Evolutionary conservation across 345 rosid species (phyloP).

Genomic region (Bruguiera sexangula): DNA sequence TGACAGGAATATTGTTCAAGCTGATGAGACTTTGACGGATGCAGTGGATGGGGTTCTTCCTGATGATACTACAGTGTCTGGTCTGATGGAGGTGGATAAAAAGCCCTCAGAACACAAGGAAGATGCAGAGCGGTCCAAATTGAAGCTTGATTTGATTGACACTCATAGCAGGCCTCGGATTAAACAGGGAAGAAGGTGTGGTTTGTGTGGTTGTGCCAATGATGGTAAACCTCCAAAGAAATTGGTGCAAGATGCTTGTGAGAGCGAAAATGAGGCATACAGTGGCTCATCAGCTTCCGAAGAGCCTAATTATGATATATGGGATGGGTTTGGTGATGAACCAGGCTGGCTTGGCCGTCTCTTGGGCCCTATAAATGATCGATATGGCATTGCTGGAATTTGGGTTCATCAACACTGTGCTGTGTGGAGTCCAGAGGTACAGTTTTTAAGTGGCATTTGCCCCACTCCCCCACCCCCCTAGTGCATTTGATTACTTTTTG

Average conservation of each 20-base stretch:
- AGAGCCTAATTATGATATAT: conserved; percentile 72
- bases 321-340: conserved; percentile 97
- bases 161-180: conserved; percentile 41
- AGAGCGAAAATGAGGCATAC: conserved; percentile 72
- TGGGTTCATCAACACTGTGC: conserved; percentile 99
- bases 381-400: conserved; percentile 91
- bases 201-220: conserved; percentile 91
- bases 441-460: background rate
- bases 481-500: background rate
- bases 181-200: conserved; percentile 84
- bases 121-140: conserved; percentile 25
- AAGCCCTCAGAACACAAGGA: conserved; percentile 35
- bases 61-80: conserved; percentile 32
- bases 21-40: conserved; percentile 18
- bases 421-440: conserved; percentile 99
- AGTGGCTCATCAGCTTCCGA: conserved; percentile 85
- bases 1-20: conserved; percentile 26
- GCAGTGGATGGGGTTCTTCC: conserved; percentile 29
- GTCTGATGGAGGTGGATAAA: conserved; percentile 32
- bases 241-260: conserved; percentile 58
- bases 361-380: conserved; percentile 91
- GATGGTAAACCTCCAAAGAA: conserved; percentile 92
- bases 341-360: conserved; percentile 96
- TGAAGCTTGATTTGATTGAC: conserved; percentile 31
- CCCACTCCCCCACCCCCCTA: background rate